Conservation (phyloP, 75 land plant genomes). For the Selaginella tamariscina region DNA sequence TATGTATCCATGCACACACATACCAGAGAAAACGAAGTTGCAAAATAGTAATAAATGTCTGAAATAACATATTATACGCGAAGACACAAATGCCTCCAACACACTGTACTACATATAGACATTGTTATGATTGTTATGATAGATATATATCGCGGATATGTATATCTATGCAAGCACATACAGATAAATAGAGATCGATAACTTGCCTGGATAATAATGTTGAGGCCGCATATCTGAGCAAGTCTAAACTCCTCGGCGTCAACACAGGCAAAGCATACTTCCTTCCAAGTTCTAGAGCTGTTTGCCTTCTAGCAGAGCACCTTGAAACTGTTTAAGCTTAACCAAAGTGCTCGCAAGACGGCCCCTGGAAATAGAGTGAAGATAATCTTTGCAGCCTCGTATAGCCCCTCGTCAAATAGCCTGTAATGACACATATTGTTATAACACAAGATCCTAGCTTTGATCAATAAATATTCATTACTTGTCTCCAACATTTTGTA, state of each 20-base stretch:
- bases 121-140: too few relatives aligned
- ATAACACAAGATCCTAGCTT: too few relatives aligned
- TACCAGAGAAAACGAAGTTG: too few relatives aligned
- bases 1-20: too few relatives aligned
- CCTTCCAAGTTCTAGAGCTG: conserved; percentile 55
- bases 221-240: conserved; percentile 97
- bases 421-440: too few relatives aligned
- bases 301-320: conserved; percentile 97
- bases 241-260: conserved; percentile 96
- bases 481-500: conserved; percentile 91
- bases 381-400: conserved; percentile 94
- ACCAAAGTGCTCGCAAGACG: conserved; percentile 80
- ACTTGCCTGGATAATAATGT: conserved; percentile 82
- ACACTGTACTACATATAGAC: too few relatives aligned
- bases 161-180: neutral
- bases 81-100: too few relatives aligned
- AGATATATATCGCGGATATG: too few relatives aligned
- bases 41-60: too few relatives aligned
- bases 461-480: too few relatives aligned
- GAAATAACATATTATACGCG: neutral
- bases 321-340: conserved; percentile 80
- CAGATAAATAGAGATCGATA: neutral
- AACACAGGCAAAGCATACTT: conserved; percentile 99
- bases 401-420: conserved; percentile 77
- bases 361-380: conserved; percentile 90